Evolutionary conservation across 805 yeast genomes (phyloP), one percentile per base, ranked within the genome.

Genomic region (Cyberlindnera bimundalis): DNA sequence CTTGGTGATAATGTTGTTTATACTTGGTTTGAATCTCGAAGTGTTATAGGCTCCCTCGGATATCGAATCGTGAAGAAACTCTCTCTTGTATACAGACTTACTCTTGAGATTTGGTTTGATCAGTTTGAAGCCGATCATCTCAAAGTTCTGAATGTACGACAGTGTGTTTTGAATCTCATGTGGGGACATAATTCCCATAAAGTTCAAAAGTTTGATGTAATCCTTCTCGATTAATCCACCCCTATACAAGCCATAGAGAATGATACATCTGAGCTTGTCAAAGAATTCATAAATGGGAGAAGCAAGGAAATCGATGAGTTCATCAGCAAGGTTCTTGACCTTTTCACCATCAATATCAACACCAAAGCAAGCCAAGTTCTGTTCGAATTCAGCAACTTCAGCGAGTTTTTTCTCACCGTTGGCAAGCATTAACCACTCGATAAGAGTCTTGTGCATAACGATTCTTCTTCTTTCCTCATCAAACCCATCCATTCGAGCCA

Each of bases 311-410:
- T 64, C 69, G 21, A 90, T 67, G 41, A 89, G 64, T 26, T 74
- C 77, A 37, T 78, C 84, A 24, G 84, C 79, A 18, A 85, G 63
- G 38, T 73, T 70, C 50, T 76, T 76, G 33, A 73, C 72, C 50
- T 75, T 75, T 20, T 72, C 73, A 3, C 91, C 89, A 48, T 86
- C 84, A 34, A 79, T 68, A 41, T 79, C 80, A 3, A 74, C 60
- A 17, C 95, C 95, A 31, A 78, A 77, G 4, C 88, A 85, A 5
- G 84, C 77, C 48, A 89, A 71, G 15, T 81, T 76, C 63, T 90
- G 96, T 62, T 93, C 98, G 43, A 89, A 72, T 48, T 86, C 93
- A 1, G 96, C 87, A 15, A 85, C 69, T 45, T 78, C 87, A 8
- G 83, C 79, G 48, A 88, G 64, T 47, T 75, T 71, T 46, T 79